Percentiles rank a stretch among this genome's conserved stretches.
Evolutionary conservation across 257 asterid species (phyloP).

Genomic region (Verbena officinalis): DNA sequence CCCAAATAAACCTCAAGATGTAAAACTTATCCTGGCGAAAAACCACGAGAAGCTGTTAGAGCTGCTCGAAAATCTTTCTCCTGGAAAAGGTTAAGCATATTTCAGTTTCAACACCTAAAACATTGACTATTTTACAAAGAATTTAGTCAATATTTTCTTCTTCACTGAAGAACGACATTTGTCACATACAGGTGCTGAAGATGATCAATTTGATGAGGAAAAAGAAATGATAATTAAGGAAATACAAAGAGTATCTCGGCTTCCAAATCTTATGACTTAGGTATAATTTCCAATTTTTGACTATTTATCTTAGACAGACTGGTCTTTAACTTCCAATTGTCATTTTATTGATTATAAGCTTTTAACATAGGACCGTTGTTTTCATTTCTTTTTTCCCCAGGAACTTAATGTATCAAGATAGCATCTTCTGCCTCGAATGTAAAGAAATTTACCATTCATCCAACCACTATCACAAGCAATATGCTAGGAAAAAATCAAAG

Average conservation of each 20-base stretch:
- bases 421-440: not conserved
- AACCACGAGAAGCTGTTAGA: slow-evolving; percentile 78
- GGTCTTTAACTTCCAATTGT: too few relatives aligned
- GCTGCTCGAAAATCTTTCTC: slow-evolving; percentile 70
- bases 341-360: not conserved
- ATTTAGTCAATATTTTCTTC: slow-evolving; percentile 17
- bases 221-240: slow-evolving; percentile 86
- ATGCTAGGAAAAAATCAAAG: not conserved
- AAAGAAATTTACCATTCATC: not conserved
- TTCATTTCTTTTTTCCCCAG: not conserved
- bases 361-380: not conserved
- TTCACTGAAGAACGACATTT: not conserved
- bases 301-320: too few relatives aligned
- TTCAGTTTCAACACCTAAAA: too few relatives aligned
- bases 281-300: slow-evolving; percentile 25
- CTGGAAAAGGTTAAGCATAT: slow-evolving; percentile 70
- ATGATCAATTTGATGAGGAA: slow-evolving; percentile 95
- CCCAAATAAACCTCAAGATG: slow-evolving; percentile 92
- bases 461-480: not conserved
- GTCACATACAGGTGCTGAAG: slow-evolving; percentile 66
- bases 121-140: not conserved
- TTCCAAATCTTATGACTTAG: slow-evolving; percentile 60
- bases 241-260: slow-evolving; percentile 74
- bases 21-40: slow-evolving; percentile 81
- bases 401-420: not conserved